Evolutionary conservation across 2,329 filamentous ascomycete genomes (phyloP).

Genomic region (Aspergillus luchuensis): DNA sequence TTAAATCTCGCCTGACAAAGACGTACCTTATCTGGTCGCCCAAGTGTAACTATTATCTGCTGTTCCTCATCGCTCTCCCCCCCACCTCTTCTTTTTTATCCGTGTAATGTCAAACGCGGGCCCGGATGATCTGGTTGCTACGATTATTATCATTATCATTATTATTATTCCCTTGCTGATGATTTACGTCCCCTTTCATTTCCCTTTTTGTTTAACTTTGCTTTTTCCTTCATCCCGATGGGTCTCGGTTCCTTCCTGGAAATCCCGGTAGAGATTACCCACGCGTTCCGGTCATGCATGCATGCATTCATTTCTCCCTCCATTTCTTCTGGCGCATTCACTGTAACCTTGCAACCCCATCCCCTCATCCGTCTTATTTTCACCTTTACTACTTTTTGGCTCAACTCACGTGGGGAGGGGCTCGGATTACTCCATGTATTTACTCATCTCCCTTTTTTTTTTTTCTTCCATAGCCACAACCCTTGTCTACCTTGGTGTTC

Average conservation of each 20-base stretch:
- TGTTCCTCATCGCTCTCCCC: neutral
- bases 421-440: neutral
- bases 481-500: no score
- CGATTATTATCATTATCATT: neutral
- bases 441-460: neutral
- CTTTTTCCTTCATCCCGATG: neutral
- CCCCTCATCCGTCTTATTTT: neutral
- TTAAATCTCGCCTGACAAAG: conserved; percentile 7
- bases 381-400: neutral
- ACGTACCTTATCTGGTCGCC: neutral
- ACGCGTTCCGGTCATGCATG: neutral
- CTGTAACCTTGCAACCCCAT: neutral
- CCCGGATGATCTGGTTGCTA: neutral
- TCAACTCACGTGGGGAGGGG: neutral
- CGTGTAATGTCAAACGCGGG: conserved; percentile 8
- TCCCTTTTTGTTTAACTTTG: neutral
- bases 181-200: conserved; percentile 16
- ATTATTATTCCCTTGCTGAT: conserved; percentile 8
- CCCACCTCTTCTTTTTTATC: conserved; percentile 9
- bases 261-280: neutral
- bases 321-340: conserved; percentile 2
- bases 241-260: neutral
- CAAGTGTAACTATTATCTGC: conserved; percentile 5
- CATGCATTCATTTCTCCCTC: neutral
- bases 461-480: neutral